These are phyloP conservation scores for Claviceps sp. DNA, from an alignment of 2,329 filamentous ascomycete genomes.

Conservation along the genomic window DNA sequence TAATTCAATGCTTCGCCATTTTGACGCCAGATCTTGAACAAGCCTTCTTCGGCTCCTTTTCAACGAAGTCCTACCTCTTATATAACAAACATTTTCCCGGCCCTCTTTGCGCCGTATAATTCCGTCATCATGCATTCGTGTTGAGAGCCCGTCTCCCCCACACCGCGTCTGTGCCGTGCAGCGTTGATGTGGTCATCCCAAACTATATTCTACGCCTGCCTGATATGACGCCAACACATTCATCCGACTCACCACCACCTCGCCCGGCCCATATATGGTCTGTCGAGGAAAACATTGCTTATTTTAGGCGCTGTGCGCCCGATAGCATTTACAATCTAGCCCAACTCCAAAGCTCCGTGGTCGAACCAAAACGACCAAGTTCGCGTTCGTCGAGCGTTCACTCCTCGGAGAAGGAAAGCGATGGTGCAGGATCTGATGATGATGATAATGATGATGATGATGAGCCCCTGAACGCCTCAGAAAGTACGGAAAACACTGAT, in stretches of 20 bases:
- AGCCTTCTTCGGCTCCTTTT: not conserved
- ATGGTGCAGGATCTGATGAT: not conserved
- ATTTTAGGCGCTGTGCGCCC: not conserved
- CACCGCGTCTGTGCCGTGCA: not conserved
- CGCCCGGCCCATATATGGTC: not conserved
- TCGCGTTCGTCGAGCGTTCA: conserved; percentile 1
- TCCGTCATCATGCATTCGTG: not conserved
- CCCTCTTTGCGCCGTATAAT: not conserved
- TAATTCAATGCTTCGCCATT: not conserved
- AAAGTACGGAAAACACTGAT: not conserved
- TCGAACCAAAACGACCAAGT: not conserved
- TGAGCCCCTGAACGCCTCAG: not conserved
- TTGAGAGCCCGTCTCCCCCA: not conserved
- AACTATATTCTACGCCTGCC: not conserved
- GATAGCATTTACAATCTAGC: not conserved
- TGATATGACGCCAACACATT: not conserved
- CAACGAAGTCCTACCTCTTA: not conserved
- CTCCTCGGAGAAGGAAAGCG: not conserved
- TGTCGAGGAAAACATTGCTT: not conserved
- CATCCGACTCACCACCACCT: not conserved
- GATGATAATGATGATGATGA: no score
- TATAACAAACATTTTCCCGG: not conserved
- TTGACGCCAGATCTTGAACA: not conserved
- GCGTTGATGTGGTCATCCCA: not conserved
- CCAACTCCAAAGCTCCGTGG: not conserved